Conservation (phyloP, 2,329 filamentous ascomycete species). For the Aspergillus pseudoglaucus region DNA sequence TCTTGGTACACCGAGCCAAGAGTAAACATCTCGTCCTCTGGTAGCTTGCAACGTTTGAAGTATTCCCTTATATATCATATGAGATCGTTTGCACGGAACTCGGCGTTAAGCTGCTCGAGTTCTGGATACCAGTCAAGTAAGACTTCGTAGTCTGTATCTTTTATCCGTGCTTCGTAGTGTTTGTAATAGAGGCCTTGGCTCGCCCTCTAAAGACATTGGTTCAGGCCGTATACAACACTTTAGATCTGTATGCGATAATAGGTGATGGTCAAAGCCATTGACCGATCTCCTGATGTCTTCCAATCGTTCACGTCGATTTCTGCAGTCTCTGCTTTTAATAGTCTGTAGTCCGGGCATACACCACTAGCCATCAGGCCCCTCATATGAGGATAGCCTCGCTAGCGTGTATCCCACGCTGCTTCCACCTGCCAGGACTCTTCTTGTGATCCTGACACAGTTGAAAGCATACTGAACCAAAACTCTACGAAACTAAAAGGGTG, state of each 20-base stretch:
- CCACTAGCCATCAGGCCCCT: not conserved
- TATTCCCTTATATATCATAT: not conserved
- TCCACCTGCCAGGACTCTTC: not conserved
- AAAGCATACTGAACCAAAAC: not conserved
- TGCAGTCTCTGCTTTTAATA: not conserved
- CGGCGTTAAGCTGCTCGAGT: not conserved
- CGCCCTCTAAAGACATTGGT: not conserved
- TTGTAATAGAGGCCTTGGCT: not conserved
- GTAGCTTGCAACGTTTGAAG: not conserved
- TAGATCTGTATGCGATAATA: no score
- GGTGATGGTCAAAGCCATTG: no score
- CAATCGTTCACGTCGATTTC: no score
- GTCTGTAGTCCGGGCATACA: not conserved
- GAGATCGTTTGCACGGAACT: not conserved
- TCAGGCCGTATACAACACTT: no score
- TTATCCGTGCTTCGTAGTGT: not conserved
- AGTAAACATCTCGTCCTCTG: not conserved
- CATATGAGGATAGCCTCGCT: not conserved
- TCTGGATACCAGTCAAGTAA: not conserved
- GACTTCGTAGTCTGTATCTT: not conserved
- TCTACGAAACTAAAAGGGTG: not conserved
- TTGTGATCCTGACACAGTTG: not conserved
- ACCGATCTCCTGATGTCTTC: no score
- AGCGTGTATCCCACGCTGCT: not conserved
- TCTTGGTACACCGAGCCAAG: not conserved